Percentiles rank a stretch among this genome's conserved stretches.
These are phyloP conservation scores for Anastatica hierochuntica DNA, from an alignment of 345 rosid species.

Conservation along the genomic window DNA sequence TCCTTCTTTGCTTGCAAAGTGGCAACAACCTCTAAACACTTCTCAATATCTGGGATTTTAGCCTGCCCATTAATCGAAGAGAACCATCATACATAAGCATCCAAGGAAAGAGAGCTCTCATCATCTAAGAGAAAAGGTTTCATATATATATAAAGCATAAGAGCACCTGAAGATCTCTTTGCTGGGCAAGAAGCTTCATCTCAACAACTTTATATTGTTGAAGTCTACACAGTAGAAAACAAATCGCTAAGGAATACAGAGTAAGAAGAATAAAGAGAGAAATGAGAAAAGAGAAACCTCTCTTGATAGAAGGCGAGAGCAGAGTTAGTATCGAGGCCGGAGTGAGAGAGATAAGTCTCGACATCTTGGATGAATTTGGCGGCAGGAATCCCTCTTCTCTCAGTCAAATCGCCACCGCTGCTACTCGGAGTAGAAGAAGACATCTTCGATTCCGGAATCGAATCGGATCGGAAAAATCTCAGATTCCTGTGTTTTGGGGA, in stretches of 20 bases:
- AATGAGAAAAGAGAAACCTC: slow-evolving; percentile 32
- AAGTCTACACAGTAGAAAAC: slow-evolving; percentile 53
- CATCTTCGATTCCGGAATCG: too few relatives aligned
- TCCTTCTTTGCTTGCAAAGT: slow-evolving; percentile 78
- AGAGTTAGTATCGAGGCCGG: slow-evolving; percentile 66
- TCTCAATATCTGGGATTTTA: slow-evolving; percentile 88
- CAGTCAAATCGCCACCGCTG: slow-evolving; percentile 30
- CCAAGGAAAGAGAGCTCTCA: too few relatives aligned
- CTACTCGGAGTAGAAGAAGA: slow-evolving; percentile 27
- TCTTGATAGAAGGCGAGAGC: slow-evolving; percentile 89
- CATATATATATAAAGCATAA: background rate
- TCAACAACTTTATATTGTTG: slow-evolving; percentile 81
- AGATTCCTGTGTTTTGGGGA: slow-evolving; percentile 4
- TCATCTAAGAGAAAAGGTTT: too few relatives aligned
- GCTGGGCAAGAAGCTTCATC: slow-evolving; percentile 88
- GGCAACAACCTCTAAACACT: slow-evolving; percentile 78
- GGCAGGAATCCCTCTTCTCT: slow-evolving; percentile 84
- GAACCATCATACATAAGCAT: background rate
- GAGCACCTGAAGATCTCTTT: slow-evolving; percentile 78
- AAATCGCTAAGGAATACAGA: background rate
- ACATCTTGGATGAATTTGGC: slow-evolving; percentile 90
- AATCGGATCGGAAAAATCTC: background rate
- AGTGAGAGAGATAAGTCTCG: slow-evolving; percentile 53
- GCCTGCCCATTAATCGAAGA: slow-evolving; percentile 26
- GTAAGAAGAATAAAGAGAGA: too few relatives aligned